Percentiles rank a stretch among this genome's conserved stretches.
phyloP scores from a whole-genome alignment of 2,329 filamentous ascomycete species.

The Parasarocladium wereldwijsianum region DNA sequence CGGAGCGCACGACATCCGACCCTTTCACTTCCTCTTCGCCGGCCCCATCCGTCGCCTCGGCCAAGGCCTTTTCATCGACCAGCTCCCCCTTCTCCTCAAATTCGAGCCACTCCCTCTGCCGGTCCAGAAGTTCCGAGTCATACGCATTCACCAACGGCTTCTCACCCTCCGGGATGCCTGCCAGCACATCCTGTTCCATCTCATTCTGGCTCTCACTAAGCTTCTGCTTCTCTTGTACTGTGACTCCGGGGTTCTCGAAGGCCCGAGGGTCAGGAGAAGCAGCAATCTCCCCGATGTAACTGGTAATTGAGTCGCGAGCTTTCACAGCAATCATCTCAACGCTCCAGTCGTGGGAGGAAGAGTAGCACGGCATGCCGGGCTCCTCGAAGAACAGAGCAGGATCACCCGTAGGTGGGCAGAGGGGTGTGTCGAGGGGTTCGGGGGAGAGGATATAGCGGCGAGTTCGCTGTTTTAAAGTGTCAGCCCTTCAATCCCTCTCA shows the following conservation, averaged over 20 bases:
- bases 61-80: too few species aligned
- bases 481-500: not conserved
- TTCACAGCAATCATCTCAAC: conserved; percentile 48
- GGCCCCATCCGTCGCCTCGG: conserved; percentile 11
- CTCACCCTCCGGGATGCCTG: conserved; percentile 11
- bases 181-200: not conserved
- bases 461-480: conserved; percentile 27
- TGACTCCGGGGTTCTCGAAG: conserved; percentile 24
- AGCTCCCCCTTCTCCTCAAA: conserved; percentile 14
- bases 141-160: conserved; percentile 13
- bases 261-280: conserved; percentile 13
- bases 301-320: conserved; percentile 37
- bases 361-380: conserved; percentile 53
- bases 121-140: conserved; percentile 10
- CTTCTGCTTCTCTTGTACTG: conserved; percentile 15
- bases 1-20: too few species aligned
- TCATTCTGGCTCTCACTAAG: conserved; percentile 6
- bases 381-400: conserved; percentile 22
- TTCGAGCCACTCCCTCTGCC: conserved; percentile 12
- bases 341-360: conserved; percentile 45
- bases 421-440: conserved; percentile 32
- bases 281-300: conserved; percentile 46
- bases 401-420: conserved; percentile 38
- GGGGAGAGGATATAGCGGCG: conserved; percentile 45
- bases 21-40: conserved; percentile 12